Percentiles rank a stretch among this genome's conserved stretches.
Conservation (phyloP, 805 yeast genomes). For the Candida sphagnicola region DNA sequence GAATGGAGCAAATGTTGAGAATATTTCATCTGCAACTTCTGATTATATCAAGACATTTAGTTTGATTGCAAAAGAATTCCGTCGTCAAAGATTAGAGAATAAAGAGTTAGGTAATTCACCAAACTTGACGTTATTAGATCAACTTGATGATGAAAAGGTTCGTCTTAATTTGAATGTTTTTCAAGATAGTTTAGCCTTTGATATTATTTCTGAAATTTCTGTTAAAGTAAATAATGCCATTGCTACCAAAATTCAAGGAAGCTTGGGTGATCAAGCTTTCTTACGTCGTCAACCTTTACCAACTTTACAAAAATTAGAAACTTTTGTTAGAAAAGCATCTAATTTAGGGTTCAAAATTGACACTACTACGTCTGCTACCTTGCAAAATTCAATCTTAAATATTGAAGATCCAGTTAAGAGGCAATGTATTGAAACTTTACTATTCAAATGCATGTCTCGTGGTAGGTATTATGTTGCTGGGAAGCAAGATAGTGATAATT, state of each 20-base stretch:
- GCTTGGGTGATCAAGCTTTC: slow-evolving; percentile 75
- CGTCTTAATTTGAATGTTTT: slow-evolving; percentile 70
- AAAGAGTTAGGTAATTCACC: slow-evolving; percentile 44
- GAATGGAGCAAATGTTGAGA: slow-evolving; percentile 21
- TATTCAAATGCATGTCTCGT: slow-evolving; percentile 77
- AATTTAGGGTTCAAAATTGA: slow-evolving; percentile 68
- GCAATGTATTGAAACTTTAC: slow-evolving; percentile 70
- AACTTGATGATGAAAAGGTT: slow-evolving; percentile 81
- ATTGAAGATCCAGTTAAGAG: slow-evolving; percentile 62
- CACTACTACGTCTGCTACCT: slow-evolving; percentile 64
- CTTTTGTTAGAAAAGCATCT: slow-evolving; percentile 67
- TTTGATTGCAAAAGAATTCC: slow-evolving; percentile 63
- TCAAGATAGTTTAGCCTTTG: slow-evolving; percentile 52
- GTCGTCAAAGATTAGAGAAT: slow-evolving; percentile 61
- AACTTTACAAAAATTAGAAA: slow-evolving; percentile 72
- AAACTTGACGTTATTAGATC: slow-evolving; percentile 65
- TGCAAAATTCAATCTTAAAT: slow-evolving; percentile 65
- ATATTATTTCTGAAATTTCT: slow-evolving; percentile 68
- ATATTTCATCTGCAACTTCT: slow-evolving; percentile 51
- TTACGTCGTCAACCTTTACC: slow-evolving; percentile 88
- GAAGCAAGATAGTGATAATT: slow-evolving; percentile 71
- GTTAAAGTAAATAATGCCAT: slow-evolving; percentile 80
- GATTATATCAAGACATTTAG: slow-evolving; percentile 63
- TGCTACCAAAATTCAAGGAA: slow-evolving; percentile 74
- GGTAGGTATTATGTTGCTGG: slow-evolving; percentile 91